These are phyloP conservation scores for Myxozyma melibiosi DNA, from an alignment of 805 yeast genomes.

Conservation along the genomic window DNA sequence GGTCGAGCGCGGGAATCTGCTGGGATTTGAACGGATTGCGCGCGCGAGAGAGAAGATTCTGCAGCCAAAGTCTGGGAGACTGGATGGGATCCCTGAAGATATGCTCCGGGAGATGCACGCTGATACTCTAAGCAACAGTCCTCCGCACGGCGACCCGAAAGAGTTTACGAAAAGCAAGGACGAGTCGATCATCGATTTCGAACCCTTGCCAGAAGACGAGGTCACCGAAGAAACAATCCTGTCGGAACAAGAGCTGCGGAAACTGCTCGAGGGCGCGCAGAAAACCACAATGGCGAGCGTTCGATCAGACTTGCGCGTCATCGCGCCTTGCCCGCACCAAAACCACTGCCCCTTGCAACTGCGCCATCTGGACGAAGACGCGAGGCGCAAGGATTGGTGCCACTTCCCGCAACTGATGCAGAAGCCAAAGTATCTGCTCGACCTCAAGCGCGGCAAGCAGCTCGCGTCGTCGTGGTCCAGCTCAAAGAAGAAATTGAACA, in stretches of 20 bases:
- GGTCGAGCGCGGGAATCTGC: conserved; percentile 85
- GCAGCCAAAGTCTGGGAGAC: conserved; percentile 55
- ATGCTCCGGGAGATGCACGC: background rate
- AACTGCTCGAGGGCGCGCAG: background rate
- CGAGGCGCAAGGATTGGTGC: conserved; percentile 65
- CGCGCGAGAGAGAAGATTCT: conserved; percentile 87
- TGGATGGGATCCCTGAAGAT: background rate
- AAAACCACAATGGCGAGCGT: conserved; percentile 14
- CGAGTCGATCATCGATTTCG: background rate
- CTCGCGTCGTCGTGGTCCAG: conserved; percentile 69
- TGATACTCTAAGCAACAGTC: background rate
- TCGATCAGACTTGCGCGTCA: conserved; percentile 56
- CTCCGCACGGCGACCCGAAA: conserved; percentile 8
- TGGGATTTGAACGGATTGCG: conserved; percentile 86
- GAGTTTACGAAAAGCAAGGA: background rate
- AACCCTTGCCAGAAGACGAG: conserved; percentile 2
- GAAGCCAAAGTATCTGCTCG: conserved; percentile 79
- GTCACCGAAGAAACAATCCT: conserved; percentile 19
- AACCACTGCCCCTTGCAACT: conserved; percentile 82
- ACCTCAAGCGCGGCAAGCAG: conserved; percentile 78
- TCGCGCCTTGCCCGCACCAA: conserved; percentile 94
- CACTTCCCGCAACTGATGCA: conserved; percentile 68
- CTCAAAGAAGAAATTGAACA: conserved; percentile 38
- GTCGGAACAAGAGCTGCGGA: background rate
- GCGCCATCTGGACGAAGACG: conserved; percentile 65